Percentiles rank a stretch among this genome's conserved stretches.
Conservation (phyloP, 1,284 basidiomycete genomes). For the Cystobasidium sp. region DNA sequence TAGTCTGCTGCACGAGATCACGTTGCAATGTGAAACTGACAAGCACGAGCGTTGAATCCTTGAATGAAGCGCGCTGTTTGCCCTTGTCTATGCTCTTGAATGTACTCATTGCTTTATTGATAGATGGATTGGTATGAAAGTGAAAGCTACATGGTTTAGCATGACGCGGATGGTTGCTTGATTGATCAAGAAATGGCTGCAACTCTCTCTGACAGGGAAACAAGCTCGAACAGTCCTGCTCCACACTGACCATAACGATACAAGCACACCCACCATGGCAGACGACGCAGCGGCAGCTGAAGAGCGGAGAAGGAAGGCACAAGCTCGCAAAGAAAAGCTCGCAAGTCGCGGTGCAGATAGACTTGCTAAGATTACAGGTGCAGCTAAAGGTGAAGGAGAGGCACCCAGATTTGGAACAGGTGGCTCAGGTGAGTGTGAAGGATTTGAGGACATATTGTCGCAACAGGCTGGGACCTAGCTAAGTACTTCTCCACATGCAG, state of each 20-base stretch:
- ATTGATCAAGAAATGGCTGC: constrained; percentile 12
- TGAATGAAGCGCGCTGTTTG: constrained; percentile 34
- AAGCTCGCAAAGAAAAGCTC: constrained; percentile 51
- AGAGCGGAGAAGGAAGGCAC: constrained; percentile 45
- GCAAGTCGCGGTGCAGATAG: constrained; percentile 52
- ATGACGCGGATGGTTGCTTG: background rate
- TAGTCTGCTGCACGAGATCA: background rate
- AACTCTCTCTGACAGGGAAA: constrained; percentile 16
- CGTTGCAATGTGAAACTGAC: constrained; percentile 4
- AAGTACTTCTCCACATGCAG: constrained; percentile 15
- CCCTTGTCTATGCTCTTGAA: constrained; percentile 29
- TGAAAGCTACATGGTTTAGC: background rate
- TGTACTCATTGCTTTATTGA: background rate
- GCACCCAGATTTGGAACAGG: constrained; percentile 23
- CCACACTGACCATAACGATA: too few species aligned
- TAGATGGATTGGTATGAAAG: background rate
- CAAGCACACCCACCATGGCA: constrained; percentile 35
- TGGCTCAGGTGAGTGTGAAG: constrained; percentile 9
- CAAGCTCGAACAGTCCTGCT: too few species aligned
- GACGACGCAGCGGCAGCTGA: constrained; percentile 43
- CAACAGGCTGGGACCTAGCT: constrained; percentile 27
- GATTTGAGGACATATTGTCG: background rate
- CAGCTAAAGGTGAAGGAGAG: constrained; percentile 50
- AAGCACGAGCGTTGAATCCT: constrained; percentile 29
- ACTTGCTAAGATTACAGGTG: constrained; percentile 53